These are phyloP conservation scores for Myriangium duriaei DNA, from an alignment of 2,329 filamentous ascomycete species.

Conservation along the genomic window DNA sequence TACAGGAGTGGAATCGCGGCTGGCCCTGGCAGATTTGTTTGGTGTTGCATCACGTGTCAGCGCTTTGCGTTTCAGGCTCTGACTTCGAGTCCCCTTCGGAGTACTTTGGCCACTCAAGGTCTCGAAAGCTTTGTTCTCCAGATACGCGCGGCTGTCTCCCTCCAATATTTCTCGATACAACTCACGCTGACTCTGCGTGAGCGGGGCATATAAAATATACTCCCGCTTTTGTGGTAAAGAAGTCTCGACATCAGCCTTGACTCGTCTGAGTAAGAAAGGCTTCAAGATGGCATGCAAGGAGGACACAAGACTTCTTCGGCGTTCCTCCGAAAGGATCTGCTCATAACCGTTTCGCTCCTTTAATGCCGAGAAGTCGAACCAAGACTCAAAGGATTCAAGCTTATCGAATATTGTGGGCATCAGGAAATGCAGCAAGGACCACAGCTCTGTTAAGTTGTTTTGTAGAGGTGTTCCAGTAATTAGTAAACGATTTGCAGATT, in stretches of 20 bases:
- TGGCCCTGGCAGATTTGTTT: conserved; percentile 65
- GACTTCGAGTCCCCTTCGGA: conserved; percentile 30
- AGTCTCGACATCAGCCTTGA: conserved; percentile 88
- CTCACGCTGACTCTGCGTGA: conserved; percentile 83
- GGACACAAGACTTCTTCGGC: conserved; percentile 64
- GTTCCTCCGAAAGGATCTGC: conserved; percentile 65
- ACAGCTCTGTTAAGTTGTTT: conserved; percentile 88
- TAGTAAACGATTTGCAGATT: conserved; percentile 77
- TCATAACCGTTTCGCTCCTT: conserved; percentile 70
- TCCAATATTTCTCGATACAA: conserved; percentile 66
- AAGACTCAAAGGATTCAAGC: conserved; percentile 81
- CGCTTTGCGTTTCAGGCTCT: conserved; percentile 47
- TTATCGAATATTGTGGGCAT: conserved; percentile 88
- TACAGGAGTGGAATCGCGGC: conserved; percentile 60
- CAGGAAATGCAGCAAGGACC: conserved; percentile 89
- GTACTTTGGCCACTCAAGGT: conserved; percentile 45
- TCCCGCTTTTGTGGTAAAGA: conserved; percentile 92
- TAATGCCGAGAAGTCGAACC: conserved; percentile 94
- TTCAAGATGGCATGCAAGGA: conserved; percentile 91
- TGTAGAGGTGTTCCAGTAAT: conserved; percentile 93
- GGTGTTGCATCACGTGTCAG: conserved; percentile 30
- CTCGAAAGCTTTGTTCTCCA: conserved; percentile 68
- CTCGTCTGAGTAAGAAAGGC: conserved; percentile 71
- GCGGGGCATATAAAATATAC: conserved; percentile 86
- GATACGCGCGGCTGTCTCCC: conserved; percentile 37